Conservation (phyloP, 2,329 filamentous ascomycete species). For the Paecilomyces sp. region DNA sequence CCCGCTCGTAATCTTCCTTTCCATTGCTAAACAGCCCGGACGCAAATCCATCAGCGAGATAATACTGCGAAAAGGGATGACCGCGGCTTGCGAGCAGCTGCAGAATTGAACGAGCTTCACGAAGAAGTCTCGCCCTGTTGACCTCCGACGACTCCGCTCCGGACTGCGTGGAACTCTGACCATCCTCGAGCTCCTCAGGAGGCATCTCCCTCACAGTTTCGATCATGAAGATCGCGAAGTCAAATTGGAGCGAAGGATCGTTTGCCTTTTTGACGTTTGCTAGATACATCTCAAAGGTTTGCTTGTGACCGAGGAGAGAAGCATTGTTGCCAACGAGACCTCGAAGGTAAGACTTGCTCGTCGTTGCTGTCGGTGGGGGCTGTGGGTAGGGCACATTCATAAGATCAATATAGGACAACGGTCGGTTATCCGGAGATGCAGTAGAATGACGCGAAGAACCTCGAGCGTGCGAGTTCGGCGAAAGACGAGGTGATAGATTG, state of each 20-base stretch:
- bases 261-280: conserved; percentile 96
- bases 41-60: conserved; percentile 87
- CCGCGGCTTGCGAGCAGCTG: conserved; percentile 78
- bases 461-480: conserved; percentile 40
- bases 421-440: conserved; percentile 51
- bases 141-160: conserved; percentile 29
- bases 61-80: conserved; percentile 97
- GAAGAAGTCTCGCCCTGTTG: conserved; percentile 61
- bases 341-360: conserved; percentile 77
- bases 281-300: conserved; percentile 96
- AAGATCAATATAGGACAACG: conserved; percentile 55
- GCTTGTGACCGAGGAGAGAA: conserved; percentile 80
- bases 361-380: conserved; percentile 56
- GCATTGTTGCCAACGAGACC: conserved; percentile 80
- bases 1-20: conserved; percentile 82
- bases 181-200: conserved; percentile 37
- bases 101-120: conserved; percentile 82
- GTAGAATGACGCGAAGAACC: conserved; percentile 43
- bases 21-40: conserved; percentile 94
- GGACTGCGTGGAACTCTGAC: conserved; percentile 12
- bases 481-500: conserved; percentile 46
- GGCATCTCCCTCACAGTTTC: conserved; percentile 77
- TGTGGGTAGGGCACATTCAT: conserved; percentile 71
- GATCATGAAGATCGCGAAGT: conserved; percentile 91
- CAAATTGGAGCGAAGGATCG: conserved; percentile 83